phyloP scores from a whole-genome alignment of 2,329 filamentous ascomycete genomes.

The Cordyceps javanica region DNA sequence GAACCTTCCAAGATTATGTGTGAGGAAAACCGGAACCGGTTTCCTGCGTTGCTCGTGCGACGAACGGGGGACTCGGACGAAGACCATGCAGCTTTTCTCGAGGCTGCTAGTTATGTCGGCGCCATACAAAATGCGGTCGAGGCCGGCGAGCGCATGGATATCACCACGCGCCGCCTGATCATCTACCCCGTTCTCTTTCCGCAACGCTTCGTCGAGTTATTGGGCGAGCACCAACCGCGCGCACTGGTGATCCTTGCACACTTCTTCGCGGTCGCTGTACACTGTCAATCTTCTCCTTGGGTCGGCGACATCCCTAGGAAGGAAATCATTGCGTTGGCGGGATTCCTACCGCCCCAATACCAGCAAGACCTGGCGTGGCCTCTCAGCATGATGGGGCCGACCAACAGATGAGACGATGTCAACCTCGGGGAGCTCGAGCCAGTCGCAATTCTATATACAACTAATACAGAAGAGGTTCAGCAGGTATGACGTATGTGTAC shows the following conservation, averaged over 20 bases:
- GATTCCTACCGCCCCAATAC: slow-evolving; percentile 6
- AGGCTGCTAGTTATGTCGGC: slow-evolving; percentile 16
- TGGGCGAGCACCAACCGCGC: slow-evolving; percentile 16
- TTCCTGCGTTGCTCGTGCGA: slow-evolving; percentile 14
- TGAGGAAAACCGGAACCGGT: neutral
- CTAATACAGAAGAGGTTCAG: neutral
- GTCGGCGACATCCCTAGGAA: slow-evolving; percentile 12
- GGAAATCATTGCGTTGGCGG: slow-evolving; percentile 13
- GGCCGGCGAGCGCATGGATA: slow-evolving; percentile 13
- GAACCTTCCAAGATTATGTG: slow-evolving; percentile 10
- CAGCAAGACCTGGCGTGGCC: slow-evolving; percentile 14
- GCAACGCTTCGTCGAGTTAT: slow-evolving; percentile 14
- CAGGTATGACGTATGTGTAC: neutral
- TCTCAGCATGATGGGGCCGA: neutral
- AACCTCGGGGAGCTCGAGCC: neutral
- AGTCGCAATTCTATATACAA: neutral
- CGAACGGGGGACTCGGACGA: slow-evolving; percentile 4
- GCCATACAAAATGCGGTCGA: slow-evolving; percentile 15
- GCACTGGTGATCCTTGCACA: slow-evolving; percentile 20
- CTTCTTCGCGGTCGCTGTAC: slow-evolving; percentile 18
- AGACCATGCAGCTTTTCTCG: slow-evolving; percentile 17
- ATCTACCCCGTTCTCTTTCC: slow-evolving; percentile 18
- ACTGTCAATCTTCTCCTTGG: slow-evolving; percentile 14
- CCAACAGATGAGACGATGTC: neutral
- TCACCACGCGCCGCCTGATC: slow-evolving; percentile 17